A percentile compares a stretch with the other conserved stretches of the same genome.
Conservation (phyloP, 2,329 filamentous ascomycete species). For the Aspergillus glaucus region DNA sequence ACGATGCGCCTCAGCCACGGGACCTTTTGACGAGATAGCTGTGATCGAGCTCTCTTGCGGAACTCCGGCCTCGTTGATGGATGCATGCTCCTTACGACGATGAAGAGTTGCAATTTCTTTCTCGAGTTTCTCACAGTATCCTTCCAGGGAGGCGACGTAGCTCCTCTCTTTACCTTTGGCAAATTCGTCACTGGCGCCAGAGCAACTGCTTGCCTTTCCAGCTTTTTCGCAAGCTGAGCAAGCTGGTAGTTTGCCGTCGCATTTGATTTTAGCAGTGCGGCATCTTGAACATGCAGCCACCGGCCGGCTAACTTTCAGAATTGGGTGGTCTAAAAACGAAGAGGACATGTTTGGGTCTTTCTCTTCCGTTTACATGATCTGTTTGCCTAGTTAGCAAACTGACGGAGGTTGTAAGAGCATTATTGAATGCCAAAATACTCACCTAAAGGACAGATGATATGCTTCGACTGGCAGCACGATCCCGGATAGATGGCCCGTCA, state of each 20-base stretch:
- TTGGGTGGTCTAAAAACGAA: slow-evolving; percentile 34
- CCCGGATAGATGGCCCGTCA: background rate
- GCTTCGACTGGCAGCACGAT: background rate
- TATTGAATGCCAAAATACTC: background rate
- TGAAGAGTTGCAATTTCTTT: slow-evolving; percentile 55
- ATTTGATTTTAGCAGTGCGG: slow-evolving; percentile 93
- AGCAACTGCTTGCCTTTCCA: slow-evolving; percentile 79
- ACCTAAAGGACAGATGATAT: background rate
- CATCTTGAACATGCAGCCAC: slow-evolving; percentile 76
- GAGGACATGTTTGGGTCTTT: slow-evolving; percentile 23
- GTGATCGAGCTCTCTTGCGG: slow-evolving; percentile 32
- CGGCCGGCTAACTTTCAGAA: slow-evolving; percentile 61
- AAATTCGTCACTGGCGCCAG: slow-evolving; percentile 91
- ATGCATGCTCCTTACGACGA: slow-evolving; percentile 23
- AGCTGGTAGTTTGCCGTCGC: slow-evolving; percentile 89
- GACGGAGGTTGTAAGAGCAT: background rate
- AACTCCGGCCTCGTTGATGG: slow-evolving; percentile 19
- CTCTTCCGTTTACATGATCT: slow-evolving; percentile 15
- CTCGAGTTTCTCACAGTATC: slow-evolving; percentile 81
- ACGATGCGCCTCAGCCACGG: slow-evolving; percentile 37
- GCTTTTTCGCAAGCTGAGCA: slow-evolving; percentile 94
- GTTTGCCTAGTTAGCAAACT: background rate
- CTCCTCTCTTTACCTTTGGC: slow-evolving; percentile 91
- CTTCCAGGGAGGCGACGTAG: slow-evolving; percentile 93
- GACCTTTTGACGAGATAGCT: slow-evolving; percentile 22